Percentiles rank a stretch among this genome's conserved stretches.
Conservation (phyloP, 2,329 filamentous ascomycete genomes). For the Pestalotiopsis sp. region DNA sequence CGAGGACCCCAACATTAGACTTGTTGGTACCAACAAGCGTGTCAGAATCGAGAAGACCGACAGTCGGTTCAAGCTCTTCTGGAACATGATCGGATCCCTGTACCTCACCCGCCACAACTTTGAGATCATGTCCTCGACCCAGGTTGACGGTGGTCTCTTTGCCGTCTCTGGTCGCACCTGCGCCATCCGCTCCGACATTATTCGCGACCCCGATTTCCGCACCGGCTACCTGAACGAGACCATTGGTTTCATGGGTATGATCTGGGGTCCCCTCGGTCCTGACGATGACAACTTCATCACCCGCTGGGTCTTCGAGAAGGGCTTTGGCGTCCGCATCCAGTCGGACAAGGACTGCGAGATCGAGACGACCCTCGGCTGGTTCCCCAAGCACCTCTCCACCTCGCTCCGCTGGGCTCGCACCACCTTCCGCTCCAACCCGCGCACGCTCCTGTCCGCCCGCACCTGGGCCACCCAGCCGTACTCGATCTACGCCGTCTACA, state of each 20-base stretch:
- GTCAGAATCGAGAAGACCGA: constrained; percentile 32
- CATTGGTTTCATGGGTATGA: constrained; percentile 22
- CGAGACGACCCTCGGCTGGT: constrained; percentile 54
- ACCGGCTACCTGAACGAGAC: constrained; percentile 50
- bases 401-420: constrained; percentile 61
- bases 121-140: constrained; percentile 58
- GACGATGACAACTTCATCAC: constrained; percentile 69
- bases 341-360: constrained; percentile 49
- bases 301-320: constrained; percentile 50
- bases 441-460: constrained; percentile 43
- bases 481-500: constrained; percentile 59
- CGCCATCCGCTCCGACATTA: constrained; percentile 52
- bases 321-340: constrained; percentile 60
- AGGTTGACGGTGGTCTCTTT: constrained; percentile 61
- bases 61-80: constrained; percentile 33
- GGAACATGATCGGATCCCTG: constrained; percentile 60
- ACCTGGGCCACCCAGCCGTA: constrained; percentile 49
- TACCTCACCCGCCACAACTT: constrained; percentile 67
- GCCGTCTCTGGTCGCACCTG: constrained; percentile 61
- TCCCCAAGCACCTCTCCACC: constrained; percentile 53
- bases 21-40: constrained; percentile 60
- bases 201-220: constrained; percentile 47
- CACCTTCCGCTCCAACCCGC: constrained; percentile 59
- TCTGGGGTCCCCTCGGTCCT: constrained; percentile 47
- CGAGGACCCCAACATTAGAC: constrained; percentile 48